Percentiles rank a stretch among this genome's conserved stretches.
Evolutionary conservation across 2,329 filamentous ascomycete species (phyloP).

Genomic region (Trichothecium roseum): DNA sequence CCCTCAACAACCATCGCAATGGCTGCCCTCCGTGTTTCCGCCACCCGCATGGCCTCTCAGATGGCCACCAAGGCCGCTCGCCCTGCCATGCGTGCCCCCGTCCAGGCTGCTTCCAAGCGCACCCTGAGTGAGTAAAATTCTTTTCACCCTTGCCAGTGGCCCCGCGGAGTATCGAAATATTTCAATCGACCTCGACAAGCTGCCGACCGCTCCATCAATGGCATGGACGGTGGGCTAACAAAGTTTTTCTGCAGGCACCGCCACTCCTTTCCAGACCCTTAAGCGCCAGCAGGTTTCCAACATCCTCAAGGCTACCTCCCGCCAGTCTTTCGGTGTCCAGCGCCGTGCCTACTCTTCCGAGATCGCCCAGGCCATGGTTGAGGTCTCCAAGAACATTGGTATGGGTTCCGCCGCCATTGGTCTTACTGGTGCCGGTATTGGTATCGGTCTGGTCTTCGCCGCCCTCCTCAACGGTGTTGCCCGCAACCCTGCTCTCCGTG

Average conservation of each 20-base stretch:
- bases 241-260: slow-evolving; percentile 31
- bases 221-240: background rate
- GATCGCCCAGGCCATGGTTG: slow-evolving; percentile 79
- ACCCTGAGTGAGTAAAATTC: slow-evolving; percentile 55
- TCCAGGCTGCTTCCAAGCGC: slow-evolving; percentile 61
- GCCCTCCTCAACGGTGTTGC: slow-evolving; percentile 81
- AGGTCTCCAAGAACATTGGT: slow-evolving; percentile 85
- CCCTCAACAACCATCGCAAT: slow-evolving; percentile 56
- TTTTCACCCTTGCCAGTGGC: slow-evolving; percentile 10
- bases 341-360: slow-evolving; percentile 77
- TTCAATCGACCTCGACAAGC: slow-evolving; percentile 18
- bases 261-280: slow-evolving; percentile 59
- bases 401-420: slow-evolving; percentile 85
- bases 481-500: slow-evolving; percentile 89
- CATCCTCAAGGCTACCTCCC: slow-evolving; percentile 56
- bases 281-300: slow-evolving; percentile 63
- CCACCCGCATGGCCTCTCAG: slow-evolving; percentile 66
- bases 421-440: slow-evolving; percentile 87
- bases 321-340: slow-evolving; percentile 53
- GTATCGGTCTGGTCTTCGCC: slow-evolving; percentile 92
- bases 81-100: slow-evolving; percentile 57
- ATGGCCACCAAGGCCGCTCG: slow-evolving; percentile 71
- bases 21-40: slow-evolving; percentile 69
- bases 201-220: slow-evolving; percentile 1
- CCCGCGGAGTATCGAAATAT: slow-evolving; percentile 11